A percentile compares a stretch with the other conserved stretches of the same genome.
Conservation (phyloP, 2,329 filamentous ascomycete species). For the Aspergillus awamori region DNA sequence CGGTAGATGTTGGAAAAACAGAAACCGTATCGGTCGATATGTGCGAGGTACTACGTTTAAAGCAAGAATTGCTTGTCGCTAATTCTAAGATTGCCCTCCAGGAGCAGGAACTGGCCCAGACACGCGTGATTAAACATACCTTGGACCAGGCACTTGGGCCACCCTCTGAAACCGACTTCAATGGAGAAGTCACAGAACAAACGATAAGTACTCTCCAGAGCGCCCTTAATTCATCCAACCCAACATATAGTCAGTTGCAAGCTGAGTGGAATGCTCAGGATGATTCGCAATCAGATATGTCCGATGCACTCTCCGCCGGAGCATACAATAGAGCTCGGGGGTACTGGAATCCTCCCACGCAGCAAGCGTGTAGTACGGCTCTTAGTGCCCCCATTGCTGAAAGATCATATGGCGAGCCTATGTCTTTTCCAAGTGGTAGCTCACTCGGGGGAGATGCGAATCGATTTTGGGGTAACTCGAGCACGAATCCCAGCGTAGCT, state of each 20-base stretch:
- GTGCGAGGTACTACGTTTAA: conserved; percentile 58
- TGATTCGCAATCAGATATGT: conserved; percentile 50
- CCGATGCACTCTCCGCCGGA: conserved; percentile 45
- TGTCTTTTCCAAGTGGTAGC: conserved; percentile 24
- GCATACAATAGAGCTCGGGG: conserved; percentile 45
- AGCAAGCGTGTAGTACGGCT: conserved; percentile 33
- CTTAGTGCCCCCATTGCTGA: conserved; percentile 28
- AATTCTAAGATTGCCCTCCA: conserved; percentile 62
- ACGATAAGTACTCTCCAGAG: conserved; percentile 54
- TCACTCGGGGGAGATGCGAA: conserved; percentile 31
- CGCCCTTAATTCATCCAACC: conserved; percentile 56
- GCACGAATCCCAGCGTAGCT: conserved; percentile 24
- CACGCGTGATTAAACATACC: conserved; percentile 62
- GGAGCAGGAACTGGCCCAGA: conserved; percentile 63
- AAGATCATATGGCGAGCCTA: conserved; percentile 30
- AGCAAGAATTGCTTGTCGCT: conserved; percentile 59
- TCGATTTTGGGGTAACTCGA: conserved; percentile 36
- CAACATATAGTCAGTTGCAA: conserved; percentile 44
- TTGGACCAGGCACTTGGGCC: conserved; percentile 61
- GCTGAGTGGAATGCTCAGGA: conserved; percentile 49
- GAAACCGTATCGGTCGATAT: conserved; percentile 36
- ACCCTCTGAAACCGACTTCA: conserved; percentile 56
- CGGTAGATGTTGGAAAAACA: conserved; percentile 16
- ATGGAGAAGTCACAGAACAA: conserved; percentile 53
- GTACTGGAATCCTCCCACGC: conserved; percentile 34